A percentile compares a stretch with the other conserved stretches of the same genome.
phyloP scores from a whole-genome alignment of 75 land plant species.

The Azolla pinnata region DNA sequence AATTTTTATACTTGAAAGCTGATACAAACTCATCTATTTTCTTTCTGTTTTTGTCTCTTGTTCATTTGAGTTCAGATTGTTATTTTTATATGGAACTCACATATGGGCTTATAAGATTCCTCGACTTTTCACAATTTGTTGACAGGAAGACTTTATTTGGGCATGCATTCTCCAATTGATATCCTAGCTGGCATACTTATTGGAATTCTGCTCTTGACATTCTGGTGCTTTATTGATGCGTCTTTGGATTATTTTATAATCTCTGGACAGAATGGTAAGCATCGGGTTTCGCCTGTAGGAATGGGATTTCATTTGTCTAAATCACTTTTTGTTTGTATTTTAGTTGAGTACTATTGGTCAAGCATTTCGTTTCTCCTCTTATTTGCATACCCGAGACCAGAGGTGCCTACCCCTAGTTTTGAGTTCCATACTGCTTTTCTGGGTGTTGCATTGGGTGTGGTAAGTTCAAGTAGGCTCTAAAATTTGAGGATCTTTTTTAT shows the following conservation, averaged over 20 bases:
- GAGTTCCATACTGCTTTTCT: slow-evolving; percentile 76
- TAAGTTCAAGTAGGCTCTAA: slow-evolving; percentile 30
- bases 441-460: slow-evolving; percentile 93
- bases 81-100: too few relatives aligned
- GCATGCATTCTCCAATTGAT: slow-evolving; percentile 90
- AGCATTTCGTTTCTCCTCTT: slow-evolving; percentile 54
- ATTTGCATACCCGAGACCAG: slow-evolving; percentile 93
- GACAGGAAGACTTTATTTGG: slow-evolving; percentile 84
- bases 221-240: slow-evolving; percentile 57
- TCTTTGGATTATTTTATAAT: slow-evolving; percentile 58
- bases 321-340: slow-evolving; percentile 7
- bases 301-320: too few relatives aligned
- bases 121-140: too few relatives aligned
- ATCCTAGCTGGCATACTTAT: slow-evolving; percentile 52
- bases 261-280: slow-evolving; percentile 74
- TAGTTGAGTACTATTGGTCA: slow-evolving; percentile 70
- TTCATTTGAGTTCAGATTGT: neutral
- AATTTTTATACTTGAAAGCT: too few relatives aligned
- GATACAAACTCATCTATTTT: too few relatives aligned
- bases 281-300: too few relatives aligned
- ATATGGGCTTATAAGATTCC: too few relatives aligned
- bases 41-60: too few relatives aligned
- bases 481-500: neutral
- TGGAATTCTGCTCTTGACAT: slow-evolving; percentile 47
- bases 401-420: slow-evolving; percentile 83